Evolutionary conservation across 2,329 filamentous ascomycete species (phyloP), one percentile per base, ranked within the genome.

Genomic region (Cylindrodendrum hubeiense): DNA sequence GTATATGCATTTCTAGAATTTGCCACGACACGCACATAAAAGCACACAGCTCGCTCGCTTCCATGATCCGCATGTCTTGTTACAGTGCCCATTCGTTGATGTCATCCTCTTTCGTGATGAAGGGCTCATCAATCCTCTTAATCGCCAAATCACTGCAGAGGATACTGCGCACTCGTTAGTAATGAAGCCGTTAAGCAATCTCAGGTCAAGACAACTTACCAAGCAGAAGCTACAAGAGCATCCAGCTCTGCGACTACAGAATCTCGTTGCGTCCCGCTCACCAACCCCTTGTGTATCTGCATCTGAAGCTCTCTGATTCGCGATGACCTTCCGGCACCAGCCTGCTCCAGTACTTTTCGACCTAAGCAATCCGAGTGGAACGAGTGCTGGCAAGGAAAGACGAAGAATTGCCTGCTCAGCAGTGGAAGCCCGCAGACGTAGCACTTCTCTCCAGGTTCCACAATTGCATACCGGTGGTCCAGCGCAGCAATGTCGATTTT

Each of bases 351-450:
- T 1, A 98, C 94, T 76, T 92, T 92, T 74, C 89, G 91, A 0
- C 94, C 95, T 52, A 99, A 82, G 78, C 96, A 99, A 77, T 99
- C 96, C 44, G 93, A 95, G 79, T 99, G 96, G 76, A 99, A 99
- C 4, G 95, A 93, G 80, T 99, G 96, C 83, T 99, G 96, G 79
- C 96, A 99, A 0, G 96, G 96, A 71, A 99, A 99, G 19, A 99
- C 96, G 73, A 98, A 99, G 81, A 99, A 99, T 74, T 98, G 95
- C 58, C 95, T 84, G 75, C 93, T 95, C 17, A 99, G 85, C 58
- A 99, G 82, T 10, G 96, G 96, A 60, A 98, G 81, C 0, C 90
- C 89, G 76, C 96, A 99, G 2, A 92, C 89, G 81, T 95, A 97
- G 79, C 96, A 99, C 77, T 93, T 91, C 83, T 99, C 96, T 0